Base-by-base conservation (phyloP, 352 stramenopile species). In the Thalassiosira mediterranea region DNA sequence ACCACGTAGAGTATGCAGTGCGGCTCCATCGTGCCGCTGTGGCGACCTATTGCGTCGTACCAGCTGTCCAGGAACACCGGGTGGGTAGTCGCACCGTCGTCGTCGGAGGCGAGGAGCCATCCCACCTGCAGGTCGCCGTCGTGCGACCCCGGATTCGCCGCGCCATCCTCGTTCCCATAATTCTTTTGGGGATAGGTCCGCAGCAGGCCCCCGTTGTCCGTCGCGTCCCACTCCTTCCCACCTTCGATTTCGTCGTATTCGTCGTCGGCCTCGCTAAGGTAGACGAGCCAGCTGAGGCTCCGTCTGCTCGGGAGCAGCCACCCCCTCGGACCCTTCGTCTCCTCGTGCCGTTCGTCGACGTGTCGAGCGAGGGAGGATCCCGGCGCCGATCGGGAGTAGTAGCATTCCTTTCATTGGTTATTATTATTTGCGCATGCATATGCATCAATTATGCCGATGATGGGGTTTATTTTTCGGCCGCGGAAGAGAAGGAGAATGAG, bases 351-450 rank as follows among this genome's bases (percentile, higher is more conserved):
- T 51, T 73, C 64, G 42, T 73, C 64, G 4, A 73, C 46, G 34
- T 71, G 48, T 28, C 60, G 21, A 32, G 48, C 52, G 21, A 68
- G 31, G 2, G 23, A 34, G 0, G 68, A 63, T 42, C 69, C 62
- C 17, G 61, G 23, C 48, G 60, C 17, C 10, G 64, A 74, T 49
- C 60, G 49, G 10, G 69, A 80, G 56, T 77, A 84, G 51, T 84
- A 84, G 38, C 66, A 82, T 73, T 83, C 68, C n/a, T n/a, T n/a
- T n/a, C n/a, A n/a, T n/a, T n/a, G n/a, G n/a, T n/a, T n/a, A 38
- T 65, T 59, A 38, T 11, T 11, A 5, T 28, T 32, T 4, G n/a
- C 13, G 25, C 28, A 38, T 59, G 21, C 15, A 21, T 42, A 59
- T 37, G n/a, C n/a, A n/a, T n/a, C n/a, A n/a, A n/a, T n/a, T n/a